Percentiles rank a stretch among this genome's conserved stretches.
Conservation (phyloP, 495 filamentous ascomycete genomes). For the Aspergillus saccharolyticus region DNA sequence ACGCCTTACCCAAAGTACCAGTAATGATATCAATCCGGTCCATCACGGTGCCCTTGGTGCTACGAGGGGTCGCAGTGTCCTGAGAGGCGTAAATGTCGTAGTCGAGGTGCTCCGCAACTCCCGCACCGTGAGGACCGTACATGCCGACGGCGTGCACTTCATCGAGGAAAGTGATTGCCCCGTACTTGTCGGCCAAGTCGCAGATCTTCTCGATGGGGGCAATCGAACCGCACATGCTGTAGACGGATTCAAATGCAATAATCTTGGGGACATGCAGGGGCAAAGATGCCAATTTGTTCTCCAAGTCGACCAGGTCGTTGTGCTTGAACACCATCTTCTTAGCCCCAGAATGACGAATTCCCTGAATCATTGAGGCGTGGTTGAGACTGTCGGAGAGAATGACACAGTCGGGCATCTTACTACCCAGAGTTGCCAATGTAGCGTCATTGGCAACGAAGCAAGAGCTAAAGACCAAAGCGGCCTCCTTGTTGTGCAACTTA, state of each 20-base stretch:
- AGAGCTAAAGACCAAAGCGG: conserved; percentile 88
- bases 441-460: conserved; percentile 99
- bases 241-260: conserved; percentile 97
- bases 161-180: conserved; percentile 93
- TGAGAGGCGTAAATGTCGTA: conserved; percentile 59
- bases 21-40: conserved; percentile 97
- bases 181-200: conserved; percentile 94
- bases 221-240: conserved; percentile 98
- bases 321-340: conserved; percentile 99
- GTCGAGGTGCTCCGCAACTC: conserved; percentile 95
- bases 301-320: conserved; percentile 86
- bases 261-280: conserved; percentile 86
- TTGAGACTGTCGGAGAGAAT: conserved; percentile 93
- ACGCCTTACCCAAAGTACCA: conserved; percentile 93
- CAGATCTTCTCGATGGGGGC: conserved; percentile 94
- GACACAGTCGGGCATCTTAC: conserved; percentile 93
- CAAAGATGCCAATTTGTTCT: conserved; percentile 83
- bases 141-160: conserved; percentile 99
- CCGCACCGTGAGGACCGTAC: conserved; percentile 95
- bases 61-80: conserved; percentile 57
- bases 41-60: conserved; percentile 75
- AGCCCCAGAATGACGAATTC: conserved; percentile 92
- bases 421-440: conserved; percentile 90
- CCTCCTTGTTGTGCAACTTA: conserved; percentile 86
- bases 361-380: conserved; percentile 99